phyloP scores from a whole-genome alignment of 2,329 filamentous ascomycete genomes.

The Fusarium sp. region DNA sequence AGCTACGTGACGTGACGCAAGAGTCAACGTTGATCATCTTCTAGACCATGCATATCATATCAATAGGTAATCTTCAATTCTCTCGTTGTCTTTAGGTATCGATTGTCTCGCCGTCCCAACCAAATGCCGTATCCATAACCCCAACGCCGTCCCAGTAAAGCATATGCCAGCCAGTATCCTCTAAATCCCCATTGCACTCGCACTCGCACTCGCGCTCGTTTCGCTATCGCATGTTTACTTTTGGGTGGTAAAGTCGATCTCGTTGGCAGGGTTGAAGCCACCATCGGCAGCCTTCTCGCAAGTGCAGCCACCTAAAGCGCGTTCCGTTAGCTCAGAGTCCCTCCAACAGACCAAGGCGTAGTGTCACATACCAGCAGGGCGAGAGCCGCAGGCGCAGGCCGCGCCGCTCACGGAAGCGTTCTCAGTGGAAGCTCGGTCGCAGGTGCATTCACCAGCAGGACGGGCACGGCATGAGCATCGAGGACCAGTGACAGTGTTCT shows the following conservation, averaged over 20 bases:
- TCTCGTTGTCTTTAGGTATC: constrained; percentile 24
- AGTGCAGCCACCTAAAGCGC: constrained; percentile 72
- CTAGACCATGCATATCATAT: not conserved
- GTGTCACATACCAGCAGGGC: constrained; percentile 70
- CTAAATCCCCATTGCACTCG: not conserved
- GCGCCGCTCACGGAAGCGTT: constrained; percentile 70
- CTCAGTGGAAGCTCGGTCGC: constrained; percentile 76
- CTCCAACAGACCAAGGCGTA: not conserved
- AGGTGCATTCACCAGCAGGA: constrained; percentile 83
- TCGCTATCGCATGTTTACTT: constrained; percentile 22
- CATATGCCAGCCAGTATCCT: constrained; percentile 21
- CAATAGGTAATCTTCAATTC: constrained; percentile 15
- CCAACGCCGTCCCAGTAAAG: constrained; percentile 37
- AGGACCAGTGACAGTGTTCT: constrained; percentile 79
- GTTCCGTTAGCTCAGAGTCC: constrained; percentile 27
- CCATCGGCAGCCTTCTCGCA: constrained; percentile 78
- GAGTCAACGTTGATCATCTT: not conserved
- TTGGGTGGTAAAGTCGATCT: constrained; percentile 87
- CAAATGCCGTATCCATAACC: constrained; percentile 13
- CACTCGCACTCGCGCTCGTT: not conserved
- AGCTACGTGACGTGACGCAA: not conserved
- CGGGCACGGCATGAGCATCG: constrained; percentile 87
- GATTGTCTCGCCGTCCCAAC: constrained; percentile 21
- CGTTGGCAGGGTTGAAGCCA: constrained; percentile 70
- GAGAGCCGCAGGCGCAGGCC: constrained; percentile 81